Base-by-base conservation (phyloP, 495 filamentous ascomycete genomes). In the Penicillium soppii region DNA sequence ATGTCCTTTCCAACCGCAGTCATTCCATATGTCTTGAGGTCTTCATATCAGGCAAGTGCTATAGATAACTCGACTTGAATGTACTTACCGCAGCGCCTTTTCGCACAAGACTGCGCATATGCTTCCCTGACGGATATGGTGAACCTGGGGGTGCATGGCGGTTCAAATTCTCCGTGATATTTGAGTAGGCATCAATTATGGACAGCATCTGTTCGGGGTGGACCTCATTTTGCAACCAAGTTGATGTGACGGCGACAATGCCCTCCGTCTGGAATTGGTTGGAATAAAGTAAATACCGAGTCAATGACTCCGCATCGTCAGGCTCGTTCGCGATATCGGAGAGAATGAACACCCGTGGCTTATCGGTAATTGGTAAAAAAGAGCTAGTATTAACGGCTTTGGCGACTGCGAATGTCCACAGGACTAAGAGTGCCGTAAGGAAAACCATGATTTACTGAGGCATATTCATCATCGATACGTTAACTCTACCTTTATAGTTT, bases 321-420 rank as follows among this genome's bases (percentile, higher is more conserved):
- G 68, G 63, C 50, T 74, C 68, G 45, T 70, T 71, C 12, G 63
- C 67, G 42, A 71, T 73, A 50, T 73, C 70, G 10, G 63, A 63
- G 20, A 74, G 56, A 46, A 74, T 65, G 46, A 69, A 67, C 26
- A 74, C 61, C 17, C 67, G 61, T 32, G 69, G 58, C 29, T 58
- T 58, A 10, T 53, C 26, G 3, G 42, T 25, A 20, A 47, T 33
- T 42, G 50, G 22, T 19, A 53, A 20, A 19, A 56, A 39, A 17
- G 35, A 25, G 27, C 43, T 52, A 10, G 22, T 42, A 13, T 56
- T 48, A 6, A 56, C 47, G 5, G 36, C 19, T 9, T 29, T 48
- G 37, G 47, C 54, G 9, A 37, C 29, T 5, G 39, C 43, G 21
- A 56, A 40, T 16, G 48, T 43, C 47, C 43, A 47, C 16, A 56